These are phyloP conservation scores for Leccinum broughii DNA, from an alignment of 768 basidiomycete species.

Conservation along the genomic window DNA sequence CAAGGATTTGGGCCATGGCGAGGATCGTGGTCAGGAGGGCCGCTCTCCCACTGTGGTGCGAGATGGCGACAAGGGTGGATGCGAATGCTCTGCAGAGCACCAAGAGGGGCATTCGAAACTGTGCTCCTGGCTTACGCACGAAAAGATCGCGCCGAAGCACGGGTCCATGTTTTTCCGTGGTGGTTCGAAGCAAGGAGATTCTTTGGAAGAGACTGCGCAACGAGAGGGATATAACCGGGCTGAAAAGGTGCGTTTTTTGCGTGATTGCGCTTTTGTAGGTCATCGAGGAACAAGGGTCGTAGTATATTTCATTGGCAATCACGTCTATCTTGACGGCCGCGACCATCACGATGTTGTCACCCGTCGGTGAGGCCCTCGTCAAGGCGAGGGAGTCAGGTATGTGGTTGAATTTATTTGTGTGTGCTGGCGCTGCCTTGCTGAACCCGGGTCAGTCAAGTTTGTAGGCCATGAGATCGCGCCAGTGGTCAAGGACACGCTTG, in stretches of 20 bases:
- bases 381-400: conserved; percentile 24
- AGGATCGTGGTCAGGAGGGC: not conserved
- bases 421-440: conserved; percentile 1
- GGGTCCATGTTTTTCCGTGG: no score
- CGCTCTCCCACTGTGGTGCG: not conserved
- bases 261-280: not conserved
- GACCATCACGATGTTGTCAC: conserved; percentile 24
- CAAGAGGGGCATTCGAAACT: not conserved
- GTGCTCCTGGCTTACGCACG: not conserved
- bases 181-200: no score
- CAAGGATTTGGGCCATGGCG: conserved; percentile 1
- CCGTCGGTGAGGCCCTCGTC: conserved; percentile 23
- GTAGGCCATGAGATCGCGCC: conserved; percentile 36
- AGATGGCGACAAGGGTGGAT: not conserved
- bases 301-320: conserved; percentile 31
- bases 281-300: not conserved
- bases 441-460: conserved; percentile 27
- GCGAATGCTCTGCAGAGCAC: not conserved
- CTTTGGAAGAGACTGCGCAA: conserved; percentile 1
- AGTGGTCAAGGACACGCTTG: conserved; percentile 38
- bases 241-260: conserved; percentile 19
- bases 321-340: conserved; percentile 26
- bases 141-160: conserved; percentile 30
- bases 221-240: conserved; percentile 31
- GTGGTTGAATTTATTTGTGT: not conserved